Evolutionary conservation across 495 filamentous ascomycete species (phyloP), one percentile per base, ranked within the genome.

Genomic region (Cladorrhinum samala): DNA sequence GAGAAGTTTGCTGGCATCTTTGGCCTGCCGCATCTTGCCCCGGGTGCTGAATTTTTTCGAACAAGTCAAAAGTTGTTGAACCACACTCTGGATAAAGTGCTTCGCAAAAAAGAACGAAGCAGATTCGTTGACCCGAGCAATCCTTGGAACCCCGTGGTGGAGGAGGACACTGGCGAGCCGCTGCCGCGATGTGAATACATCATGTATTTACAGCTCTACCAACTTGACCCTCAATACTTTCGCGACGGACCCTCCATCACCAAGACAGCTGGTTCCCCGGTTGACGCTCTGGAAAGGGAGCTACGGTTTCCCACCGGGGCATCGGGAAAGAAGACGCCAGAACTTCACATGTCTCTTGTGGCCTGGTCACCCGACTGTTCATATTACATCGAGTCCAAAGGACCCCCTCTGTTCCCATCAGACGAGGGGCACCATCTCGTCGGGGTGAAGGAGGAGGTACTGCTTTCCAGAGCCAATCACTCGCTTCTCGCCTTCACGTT

Each of bases 361-460:
- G 77, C 93, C 14, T 98, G 91, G 69, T 96, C 92, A 17, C 93
- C 93, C 16, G 92, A 96, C 64, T 98, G 93, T 65, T 88, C 86
- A 8, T 92, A 89, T 60, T 82, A 94, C 30, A 79, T 98, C n/a
- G 86, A 93, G 62, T 89, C 87, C 4, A 91, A 93, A 67, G 87
- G 88, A 0, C 81, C 87, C 2, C 89, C 90, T 4, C 77, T 84
- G 16, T 89, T 78, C 56, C 67, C 83, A 7, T 80, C 81, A 2
- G 73, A 71, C 17, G 82, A 91, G 40, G 77, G 73, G 5, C 62
- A 81, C 24, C 89, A 94, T 66, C 75, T 95, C 18, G 61, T 77
- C 9, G 91, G 93, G 0, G 77, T 83, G 20, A 96, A 97, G 62
- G 71, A 85, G 49, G 91, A 96, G 62, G 73, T 86, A 11, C 86